A percentile compares a stretch with the other conserved stretches of the same genome.
phyloP scores from a whole-genome alignment of 164 flowering plant genomes.

The Buxus sempervirens region DNA sequence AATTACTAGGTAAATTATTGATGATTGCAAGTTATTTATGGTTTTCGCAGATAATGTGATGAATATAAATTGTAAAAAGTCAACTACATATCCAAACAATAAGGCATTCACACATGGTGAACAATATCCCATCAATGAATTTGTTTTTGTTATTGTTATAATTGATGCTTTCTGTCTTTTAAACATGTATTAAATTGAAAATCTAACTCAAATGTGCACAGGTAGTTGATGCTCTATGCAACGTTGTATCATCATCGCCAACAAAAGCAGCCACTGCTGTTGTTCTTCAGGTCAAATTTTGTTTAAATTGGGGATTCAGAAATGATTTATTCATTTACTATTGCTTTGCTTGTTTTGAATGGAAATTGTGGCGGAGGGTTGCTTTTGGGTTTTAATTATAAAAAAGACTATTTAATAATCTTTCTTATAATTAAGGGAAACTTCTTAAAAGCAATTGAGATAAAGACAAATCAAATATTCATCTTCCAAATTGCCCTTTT shows the following conservation, averaged over 20 bases:
- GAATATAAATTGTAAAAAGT: too few species aligned
- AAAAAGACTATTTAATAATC: too few species aligned
- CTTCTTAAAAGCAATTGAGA: too few species aligned
- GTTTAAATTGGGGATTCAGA: slow-evolving; percentile 11
- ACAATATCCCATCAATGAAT: background rate
- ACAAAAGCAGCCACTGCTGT: slow-evolving; percentile 88
- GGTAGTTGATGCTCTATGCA: slow-evolving; percentile 95
- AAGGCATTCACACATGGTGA: background rate
- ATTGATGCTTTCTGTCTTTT: background rate
- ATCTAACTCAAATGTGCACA: slow-evolving; percentile 23
- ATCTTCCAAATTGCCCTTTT: too few species aligned
- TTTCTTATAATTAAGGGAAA: too few species aligned
- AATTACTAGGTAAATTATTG: too few species aligned
- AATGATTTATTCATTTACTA: background rate
- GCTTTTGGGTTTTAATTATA: too few species aligned
- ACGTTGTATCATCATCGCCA: slow-evolving; percentile 86
- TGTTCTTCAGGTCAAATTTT: slow-evolving; percentile 84
- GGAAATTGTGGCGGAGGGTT: too few species aligned
- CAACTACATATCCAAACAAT: background rate
- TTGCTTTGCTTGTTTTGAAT: background rate
- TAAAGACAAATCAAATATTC: too few species aligned
- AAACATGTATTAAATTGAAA: slow-evolving; percentile 5
- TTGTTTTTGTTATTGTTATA: background rate
- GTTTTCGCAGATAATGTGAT: background rate
- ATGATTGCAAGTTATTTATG: background rate